Percentiles rank a stretch among this genome's conserved stretches.
These are phyloP conservation scores for Bassia scoparia DNA, from an alignment of 148 eudicot genomes.

Conservation along the genomic window DNA sequence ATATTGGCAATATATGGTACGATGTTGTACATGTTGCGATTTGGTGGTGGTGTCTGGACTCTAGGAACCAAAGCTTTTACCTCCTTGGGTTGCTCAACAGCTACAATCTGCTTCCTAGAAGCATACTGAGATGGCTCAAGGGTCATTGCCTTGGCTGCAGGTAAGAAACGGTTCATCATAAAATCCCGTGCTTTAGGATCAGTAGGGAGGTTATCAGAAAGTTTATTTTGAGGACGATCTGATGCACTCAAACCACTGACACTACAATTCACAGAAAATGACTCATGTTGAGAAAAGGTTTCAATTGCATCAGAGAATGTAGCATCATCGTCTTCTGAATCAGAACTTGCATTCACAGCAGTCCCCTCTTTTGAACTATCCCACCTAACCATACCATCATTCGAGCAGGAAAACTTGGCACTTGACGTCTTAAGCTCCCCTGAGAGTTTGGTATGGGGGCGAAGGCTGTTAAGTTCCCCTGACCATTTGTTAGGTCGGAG, in stretches of 20 bases:
- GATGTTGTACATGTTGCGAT: conserved; percentile 31
- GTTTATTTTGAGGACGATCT: conserved; percentile 30
- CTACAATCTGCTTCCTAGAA: conserved; percentile 45
- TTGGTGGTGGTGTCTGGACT: conserved; percentile 39
- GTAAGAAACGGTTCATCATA: conserved; percentile 90
- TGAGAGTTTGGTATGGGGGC: conserved; percentile 24
- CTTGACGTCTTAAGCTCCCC: conserved; percentile 26
- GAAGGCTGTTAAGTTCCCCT: conserved; percentile 25
- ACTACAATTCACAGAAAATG: conserved; percentile 62
- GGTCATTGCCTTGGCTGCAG: conserved; percentile 87
- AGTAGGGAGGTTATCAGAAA: conserved; percentile 25
- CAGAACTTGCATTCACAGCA: conserved; percentile 24
- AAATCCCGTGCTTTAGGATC: conserved; percentile 62
- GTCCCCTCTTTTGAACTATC: conserved; percentile 20
- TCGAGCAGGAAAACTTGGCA: conserved; percentile 24
- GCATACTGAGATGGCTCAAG: conserved; percentile 66
- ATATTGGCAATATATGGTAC: conserved; percentile 36
- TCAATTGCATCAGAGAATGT: conserved; percentile 63
- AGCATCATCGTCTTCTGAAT: conserved; percentile 25
- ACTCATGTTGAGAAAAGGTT: conserved; percentile 43
- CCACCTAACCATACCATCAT: conserved; percentile 27
- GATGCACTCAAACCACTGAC: conserved; percentile 55
- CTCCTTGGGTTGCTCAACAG: conserved; percentile 36
- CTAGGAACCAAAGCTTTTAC: conserved; percentile 37
- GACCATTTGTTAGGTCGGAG: conserved; percentile 25